A percentile compares a stretch with the other conserved stretches of the same genome.
These are phyloP conservation scores for Stephanodiscus triporus DNA, from an alignment of 108 stramenopile genomes.

Conservation along the genomic window DNA sequence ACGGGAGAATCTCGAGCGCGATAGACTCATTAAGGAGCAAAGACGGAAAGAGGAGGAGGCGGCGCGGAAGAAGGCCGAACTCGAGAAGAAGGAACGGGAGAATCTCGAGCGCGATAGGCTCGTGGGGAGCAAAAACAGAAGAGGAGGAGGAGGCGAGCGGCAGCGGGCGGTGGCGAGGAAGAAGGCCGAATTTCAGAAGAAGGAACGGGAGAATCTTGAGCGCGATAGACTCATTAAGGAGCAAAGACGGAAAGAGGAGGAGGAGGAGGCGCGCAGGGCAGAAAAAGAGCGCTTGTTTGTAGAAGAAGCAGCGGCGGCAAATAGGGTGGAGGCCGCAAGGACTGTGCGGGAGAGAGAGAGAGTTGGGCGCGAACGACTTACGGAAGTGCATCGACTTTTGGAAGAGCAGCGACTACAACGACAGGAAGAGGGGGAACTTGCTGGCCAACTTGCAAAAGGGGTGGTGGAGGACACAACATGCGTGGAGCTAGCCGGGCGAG, in stretches of 20 bases:
- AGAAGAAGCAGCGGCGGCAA: background rate
- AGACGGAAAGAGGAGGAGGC: slow-evolving; percentile 5
- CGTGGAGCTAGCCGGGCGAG: background rate
- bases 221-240: background rate
- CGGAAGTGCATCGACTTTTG: background rate
- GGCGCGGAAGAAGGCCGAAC: background rate
- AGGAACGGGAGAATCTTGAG: slow-evolving; percentile 8
- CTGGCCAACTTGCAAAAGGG: too few relatives aligned
- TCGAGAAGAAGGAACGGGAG: slow-evolving; percentile 17
- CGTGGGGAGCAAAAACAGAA: slow-evolving; percentile 9
- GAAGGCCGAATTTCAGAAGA: slow-evolving; percentile 12
- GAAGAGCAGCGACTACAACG: slow-evolving; percentile 51
- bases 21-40: background rate
- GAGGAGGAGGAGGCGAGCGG: background rate
- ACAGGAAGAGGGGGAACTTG: slow-evolving; percentile 53
- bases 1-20: slow-evolving; percentile 5
- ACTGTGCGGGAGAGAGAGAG: slow-evolving; percentile 24
- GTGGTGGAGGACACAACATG: background rate
- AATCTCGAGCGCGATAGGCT: background rate
- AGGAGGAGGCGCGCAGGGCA: background rate
- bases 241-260: slow-evolving; percentile 4
- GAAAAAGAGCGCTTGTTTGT: slow-evolving; percentile 9
- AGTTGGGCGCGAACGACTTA: background rate
- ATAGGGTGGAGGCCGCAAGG: background rate
- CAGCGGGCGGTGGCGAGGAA: background rate